These are phyloP conservation scores for Brassica carinata DNA, from an alignment of 345 rosid species.

Conservation along the genomic window DNA sequence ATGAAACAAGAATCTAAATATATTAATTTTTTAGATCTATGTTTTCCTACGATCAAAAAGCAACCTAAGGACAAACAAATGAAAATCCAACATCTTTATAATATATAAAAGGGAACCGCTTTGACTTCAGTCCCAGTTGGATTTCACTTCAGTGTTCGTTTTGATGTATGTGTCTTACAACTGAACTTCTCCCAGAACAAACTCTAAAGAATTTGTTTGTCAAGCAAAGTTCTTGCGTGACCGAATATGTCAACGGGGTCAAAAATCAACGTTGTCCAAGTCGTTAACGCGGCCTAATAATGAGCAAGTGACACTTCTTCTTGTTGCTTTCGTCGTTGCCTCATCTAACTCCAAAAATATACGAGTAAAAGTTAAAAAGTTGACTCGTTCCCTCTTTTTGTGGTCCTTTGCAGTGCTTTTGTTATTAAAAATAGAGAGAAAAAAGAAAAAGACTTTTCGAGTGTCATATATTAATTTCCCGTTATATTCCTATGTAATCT, in stretches of 20 bases:
- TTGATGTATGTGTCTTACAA: too few relatives aligned
- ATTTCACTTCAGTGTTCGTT: too few relatives aligned
- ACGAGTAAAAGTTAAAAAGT: neutral
- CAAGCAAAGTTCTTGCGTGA: slow-evolving; percentile 10
- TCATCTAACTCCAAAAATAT: neutral
- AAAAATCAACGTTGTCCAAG: slow-evolving; percentile 2
- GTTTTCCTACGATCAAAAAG: neutral
- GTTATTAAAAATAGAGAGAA: neutral
- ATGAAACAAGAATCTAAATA: neutral
- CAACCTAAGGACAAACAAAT: neutral
- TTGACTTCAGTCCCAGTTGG: neutral
- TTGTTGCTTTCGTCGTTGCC: neutral
- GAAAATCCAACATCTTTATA: neutral
- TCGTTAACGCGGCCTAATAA: slow-evolving; percentile 4
- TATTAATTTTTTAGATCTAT: neutral
- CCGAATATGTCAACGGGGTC: neutral
- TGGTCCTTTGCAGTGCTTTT: neutral
- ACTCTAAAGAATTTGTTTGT: slow-evolving; percentile 26
- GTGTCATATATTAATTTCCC: slow-evolving; percentile 1
- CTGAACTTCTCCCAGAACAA: too few relatives aligned
- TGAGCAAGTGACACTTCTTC: neutral
- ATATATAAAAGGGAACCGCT: neutral
- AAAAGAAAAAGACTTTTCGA: neutral
- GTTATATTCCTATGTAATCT: neutral
- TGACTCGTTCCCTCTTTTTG: slow-evolving; percentile 1